A percentile compares a stretch with the other conserved stretches of the same genome.
These are phyloP conservation scores for Verticillium nonalfalfae DNA, from an alignment of 2,329 filamentous ascomycete genomes.

Conservation along the genomic window DNA sequence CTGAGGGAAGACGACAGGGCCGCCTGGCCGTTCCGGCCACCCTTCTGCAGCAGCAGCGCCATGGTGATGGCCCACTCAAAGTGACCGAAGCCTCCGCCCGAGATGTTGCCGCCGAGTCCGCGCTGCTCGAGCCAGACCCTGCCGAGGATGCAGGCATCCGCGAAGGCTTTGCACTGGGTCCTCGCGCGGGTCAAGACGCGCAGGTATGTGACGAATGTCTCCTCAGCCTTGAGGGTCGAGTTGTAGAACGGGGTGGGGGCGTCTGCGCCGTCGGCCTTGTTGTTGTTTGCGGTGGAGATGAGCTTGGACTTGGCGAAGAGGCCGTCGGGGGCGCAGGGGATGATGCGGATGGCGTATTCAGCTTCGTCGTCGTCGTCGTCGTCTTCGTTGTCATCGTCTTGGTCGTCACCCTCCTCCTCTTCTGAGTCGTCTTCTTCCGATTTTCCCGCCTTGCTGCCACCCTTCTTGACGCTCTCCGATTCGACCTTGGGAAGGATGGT, in stretches of 20 bases:
- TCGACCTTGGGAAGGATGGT: constrained; percentile 25
- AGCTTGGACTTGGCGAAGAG: constrained; percentile 70
- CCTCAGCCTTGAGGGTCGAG: constrained; percentile 73
- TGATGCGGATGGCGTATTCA: constrained; percentile 62
- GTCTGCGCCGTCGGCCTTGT: constrained; percentile 48
- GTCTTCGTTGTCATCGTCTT: constrained; percentile 7
- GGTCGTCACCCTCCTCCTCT: constrained; percentile 7
- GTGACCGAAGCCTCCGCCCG: constrained; percentile 78
- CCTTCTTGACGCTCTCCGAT: constrained; percentile 10
- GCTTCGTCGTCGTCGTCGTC: constrained; percentile 18
- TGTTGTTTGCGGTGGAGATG: constrained; percentile 60
- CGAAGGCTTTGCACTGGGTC: constrained; percentile 65
- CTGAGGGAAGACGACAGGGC: constrained; percentile 76
- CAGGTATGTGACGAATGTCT: constrained; percentile 66
- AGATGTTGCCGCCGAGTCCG: constrained; percentile 65
- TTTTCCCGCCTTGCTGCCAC: neutral
- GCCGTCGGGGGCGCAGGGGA: constrained; percentile 64
- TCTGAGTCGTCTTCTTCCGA: constrained; percentile 15
- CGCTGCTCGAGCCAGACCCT: constrained; percentile 85
- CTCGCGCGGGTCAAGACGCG: constrained; percentile 66
- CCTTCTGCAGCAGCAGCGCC: constrained; percentile 74
- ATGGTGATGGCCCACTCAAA: constrained; percentile 86
- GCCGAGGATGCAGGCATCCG: constrained; percentile 80
- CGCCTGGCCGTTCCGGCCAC: constrained; percentile 63
- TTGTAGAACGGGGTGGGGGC: constrained; percentile 80